Evolutionary conservation across 331 rosid species (phyloP), one percentile per base, ranked within the genome.

Genomic region (Acacia concinna): DNA sequence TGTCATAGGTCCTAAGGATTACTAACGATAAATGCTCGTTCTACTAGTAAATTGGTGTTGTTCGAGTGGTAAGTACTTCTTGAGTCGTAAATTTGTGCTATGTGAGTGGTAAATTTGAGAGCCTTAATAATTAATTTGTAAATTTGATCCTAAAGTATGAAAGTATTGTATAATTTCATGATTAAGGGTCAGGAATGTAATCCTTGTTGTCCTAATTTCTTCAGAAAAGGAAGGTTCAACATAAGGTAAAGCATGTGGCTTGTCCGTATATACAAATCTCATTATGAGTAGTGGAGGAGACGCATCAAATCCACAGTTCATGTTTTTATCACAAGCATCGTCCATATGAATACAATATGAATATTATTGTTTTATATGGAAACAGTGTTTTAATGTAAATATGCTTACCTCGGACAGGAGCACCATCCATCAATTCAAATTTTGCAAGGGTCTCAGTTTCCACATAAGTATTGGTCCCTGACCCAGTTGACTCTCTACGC

Each of bases 371-470:
- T 32, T 71, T 34, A 12, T 5, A 52, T 13, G 66, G 77, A 73
- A 54, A 51, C 23, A 23, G 18, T 35, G n/a, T 8, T 8, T 8
- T 4, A 17, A 6, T 17, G 15, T 10, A 75, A 5, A 25, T 25
- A 57, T 57, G 68, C 38, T 76, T 73, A 89, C 96, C 96, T 89
- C 96, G 66, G 71, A 91, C 96, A 30, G 96, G 96, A 84, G 91
- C 93, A 76, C 96, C 93, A 83, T 89, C 93, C 96, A 91, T 91
- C 88, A 91, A 81, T 68, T 91, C 93, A 78, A 81, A 87, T 81
- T 91, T 91, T 34, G 96, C 91, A 46, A 91, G 91, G 44, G 96
- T 91, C 84, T 91, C 96, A 1, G 96, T 89, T 84, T 91, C 96
- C 40, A 91, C 92, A 81, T 87, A 90, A 54, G 96, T 91, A 69